A percentile compares a stretch with the other conserved stretches of the same genome.
phyloP scores from a whole-genome alignment of 768 basidiomycete species.

The Kwoniella dendrophila region DNA sequence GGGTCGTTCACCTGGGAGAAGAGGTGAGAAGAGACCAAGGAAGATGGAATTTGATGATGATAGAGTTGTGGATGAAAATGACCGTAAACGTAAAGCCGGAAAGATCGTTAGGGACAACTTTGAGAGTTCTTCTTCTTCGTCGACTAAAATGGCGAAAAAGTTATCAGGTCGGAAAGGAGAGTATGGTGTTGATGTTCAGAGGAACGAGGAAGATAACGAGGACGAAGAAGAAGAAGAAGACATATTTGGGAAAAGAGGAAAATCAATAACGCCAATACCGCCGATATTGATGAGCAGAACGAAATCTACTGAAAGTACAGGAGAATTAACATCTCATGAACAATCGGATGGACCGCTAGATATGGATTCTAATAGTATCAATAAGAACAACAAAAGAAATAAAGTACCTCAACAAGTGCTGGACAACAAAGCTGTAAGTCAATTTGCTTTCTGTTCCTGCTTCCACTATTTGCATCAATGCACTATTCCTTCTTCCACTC shows the following conservation, averaged over 20 bases:
- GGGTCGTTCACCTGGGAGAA: slow-evolving; percentile 44
- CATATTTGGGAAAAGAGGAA: slow-evolving; percentile 40
- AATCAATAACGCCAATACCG: slow-evolving; percentile 8
- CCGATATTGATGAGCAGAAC: neutral
- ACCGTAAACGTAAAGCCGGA: slow-evolving; percentile 1
- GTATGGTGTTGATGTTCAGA: neutral
- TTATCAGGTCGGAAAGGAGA: too few species aligned
- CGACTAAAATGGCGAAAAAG: neutral
- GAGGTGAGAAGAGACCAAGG: slow-evolving; percentile 51
- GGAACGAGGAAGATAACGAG: neutral
- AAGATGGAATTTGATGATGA: slow-evolving; percentile 14
- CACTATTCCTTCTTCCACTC: too few species aligned
- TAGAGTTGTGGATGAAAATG: slow-evolving; percentile 24
- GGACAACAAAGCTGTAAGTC: slow-evolving; percentile 50
- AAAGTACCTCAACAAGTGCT: slow-evolving; percentile 43
- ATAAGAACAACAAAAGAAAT: slow-evolving; percentile 18
- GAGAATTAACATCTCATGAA: neutral
- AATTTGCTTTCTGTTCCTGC: neutral
- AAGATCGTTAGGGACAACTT: neutral
- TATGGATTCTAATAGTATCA: slow-evolving; percentile 2
- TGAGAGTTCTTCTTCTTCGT: neutral
- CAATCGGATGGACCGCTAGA: neutral
- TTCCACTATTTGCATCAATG: too few species aligned
- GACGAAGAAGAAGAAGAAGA: slow-evolving; percentile 37
- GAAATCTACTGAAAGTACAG: neutral